Evolutionary conservation across 1,284 basidiomycete species (phyloP), one percentile per base, ranked within the genome.

Genomic region (Agroathelia rolfsii): DNA sequence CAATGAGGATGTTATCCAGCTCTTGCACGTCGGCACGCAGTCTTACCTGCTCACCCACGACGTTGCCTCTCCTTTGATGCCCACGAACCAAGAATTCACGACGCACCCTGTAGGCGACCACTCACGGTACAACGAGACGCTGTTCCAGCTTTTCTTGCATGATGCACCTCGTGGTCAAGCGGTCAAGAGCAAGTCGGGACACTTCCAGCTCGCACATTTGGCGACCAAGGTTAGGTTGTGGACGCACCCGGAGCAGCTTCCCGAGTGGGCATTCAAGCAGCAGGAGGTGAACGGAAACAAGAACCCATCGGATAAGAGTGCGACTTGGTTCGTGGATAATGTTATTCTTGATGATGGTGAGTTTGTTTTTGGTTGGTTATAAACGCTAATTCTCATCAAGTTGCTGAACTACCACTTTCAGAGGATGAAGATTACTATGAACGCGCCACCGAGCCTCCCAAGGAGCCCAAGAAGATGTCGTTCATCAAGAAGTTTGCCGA

Each of bases 261-360:
- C 95, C 0, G 92, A 93, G 2, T 98, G 95, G 95, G 95, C 79
- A 1, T 93, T 81, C 66, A 84, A 83, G 49, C 95, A 98, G 57
- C 92, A 97, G 50, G 95, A 98, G 52, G 76, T 99, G 45, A 98
- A 99, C 50, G 95, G 95, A 0, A 93, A 96, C 65, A 99, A 97
- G 69, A 92, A 87, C 39, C 65, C 81, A 4, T 58, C 68, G 14
- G 95, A 97, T 41, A 81, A 77, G 52, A 77, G 76, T 8, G 81
- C 84, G 2, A 71, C 77, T 14, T 99, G 95, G 95, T 85, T 72
- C 54, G 80, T 86, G 10, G 80, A 95, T 44, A 76, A 88, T 24
- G 80, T 99, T 35, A 56, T 89, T 10, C 62, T 66, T 9, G 79
- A 76, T 38, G 80, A 78, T 40, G 61, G 84, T 86, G 43, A 53